These are phyloP conservation scores for Taxawa tesnikishii DNA, from an alignment of 2,329 filamentous ascomycete species.

Conservation along the genomic window DNA sequence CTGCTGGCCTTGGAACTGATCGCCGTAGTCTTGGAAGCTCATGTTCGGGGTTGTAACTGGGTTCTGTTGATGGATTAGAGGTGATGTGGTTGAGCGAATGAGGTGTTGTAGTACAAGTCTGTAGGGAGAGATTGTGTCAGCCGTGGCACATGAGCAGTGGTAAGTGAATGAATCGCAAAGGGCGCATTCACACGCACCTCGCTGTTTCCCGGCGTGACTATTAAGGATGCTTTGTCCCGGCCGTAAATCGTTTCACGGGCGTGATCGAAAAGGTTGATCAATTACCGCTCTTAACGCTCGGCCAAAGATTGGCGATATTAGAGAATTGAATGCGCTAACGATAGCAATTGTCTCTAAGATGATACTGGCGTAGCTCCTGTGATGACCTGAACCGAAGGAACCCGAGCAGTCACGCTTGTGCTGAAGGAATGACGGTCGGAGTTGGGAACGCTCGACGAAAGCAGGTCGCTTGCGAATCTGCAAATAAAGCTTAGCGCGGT, in stretches of 20 bases:
- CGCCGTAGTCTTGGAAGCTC: constrained; percentile 53
- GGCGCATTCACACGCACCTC: neutral
- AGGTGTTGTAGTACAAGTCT: neutral
- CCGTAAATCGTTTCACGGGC: constrained; percentile 1
- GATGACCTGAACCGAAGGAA: constrained; percentile 1
- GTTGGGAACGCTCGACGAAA: constrained; percentile 2
- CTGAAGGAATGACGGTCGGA: constrained; percentile 9
- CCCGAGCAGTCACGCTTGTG: constrained; percentile 4
- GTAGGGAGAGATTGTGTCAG: neutral
- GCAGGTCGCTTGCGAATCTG: constrained; percentile 9
- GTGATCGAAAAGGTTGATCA: constrained; percentile 3
- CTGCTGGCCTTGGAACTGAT: constrained; percentile 50
- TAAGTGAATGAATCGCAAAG: neutral
- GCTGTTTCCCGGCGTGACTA: neutral
- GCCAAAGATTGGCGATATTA: neutral
- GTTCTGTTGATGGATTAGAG: neutral
- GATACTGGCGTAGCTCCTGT: neutral
- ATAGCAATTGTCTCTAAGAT: neutral
- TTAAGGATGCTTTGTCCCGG: constrained; percentile 6
- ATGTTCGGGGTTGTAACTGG: constrained; percentile 29
- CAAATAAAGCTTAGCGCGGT: constrained; percentile 4
- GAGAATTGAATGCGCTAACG: constrained; percentile 7
- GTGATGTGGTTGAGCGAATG: neutral
- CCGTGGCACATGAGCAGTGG: neutral
- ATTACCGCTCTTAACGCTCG: constrained; percentile 1